Base-by-base conservation (phyloP, 768 basidiomycete genomes). In the Amylocystis lapponica region DNA sequence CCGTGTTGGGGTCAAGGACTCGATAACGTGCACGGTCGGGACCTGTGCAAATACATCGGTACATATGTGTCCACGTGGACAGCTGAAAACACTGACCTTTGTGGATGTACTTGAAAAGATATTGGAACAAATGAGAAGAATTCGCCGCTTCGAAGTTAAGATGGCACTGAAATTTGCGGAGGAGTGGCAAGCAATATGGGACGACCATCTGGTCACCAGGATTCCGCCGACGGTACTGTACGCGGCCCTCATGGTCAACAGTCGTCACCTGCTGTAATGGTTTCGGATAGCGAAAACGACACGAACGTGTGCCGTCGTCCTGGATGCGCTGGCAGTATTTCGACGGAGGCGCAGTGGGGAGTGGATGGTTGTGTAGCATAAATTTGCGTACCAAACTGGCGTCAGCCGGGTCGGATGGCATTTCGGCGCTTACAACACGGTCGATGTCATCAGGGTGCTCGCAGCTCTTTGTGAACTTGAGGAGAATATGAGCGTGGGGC, bases 401-500 rank as follows among this genome's bases (percentile, higher is more conserved):
- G 43, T 66, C 61, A 0, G 13, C 43, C 2, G 50, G 47, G 35
- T 64, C 46, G 1, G 25, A 13, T 2, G 68, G 67, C 10, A 68
- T 53, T 43, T 67, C 59, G 2, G 68, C 66, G 19, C 60, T 63
- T 8, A 69, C 50, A 7, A 66, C 45, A 14, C 23, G 4, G 37
- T 69, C 65, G 44, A 69, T 66, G 22, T 61, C 57, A 2, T 31
- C 36, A 8, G 60, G 49, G 5, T 31, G 33, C 3, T 51, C 31
- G 39, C 59, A 65, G 10, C 57, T 49, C 8, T 20, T n/a, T 1
- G 30, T 25, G 38, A 48, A 66, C 39, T 64, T 66, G 45, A 68
- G 31, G 17, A 74, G 49, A 33, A 70, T 66, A 44, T 72, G 70
- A 0, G 61, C 60, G 49, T 73, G 69, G 0, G 69, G 69, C 0